Evolutionary conservation across 768 basidiomycete species (phyloP).

Genomic region (Amanita muscaria): DNA sequence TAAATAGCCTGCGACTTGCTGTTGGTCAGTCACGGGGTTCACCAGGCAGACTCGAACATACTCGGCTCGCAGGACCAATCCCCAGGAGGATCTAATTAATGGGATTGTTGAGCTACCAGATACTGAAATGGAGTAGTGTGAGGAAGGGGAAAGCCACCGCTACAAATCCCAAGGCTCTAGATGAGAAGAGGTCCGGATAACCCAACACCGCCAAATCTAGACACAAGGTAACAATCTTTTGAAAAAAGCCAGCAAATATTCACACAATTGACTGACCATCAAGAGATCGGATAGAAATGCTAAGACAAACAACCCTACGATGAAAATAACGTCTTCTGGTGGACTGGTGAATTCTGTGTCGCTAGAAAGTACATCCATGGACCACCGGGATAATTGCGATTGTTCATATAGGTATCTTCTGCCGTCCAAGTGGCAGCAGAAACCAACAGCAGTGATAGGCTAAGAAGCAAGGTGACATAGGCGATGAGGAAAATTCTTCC

Average conservation of each 20-base stretch:
- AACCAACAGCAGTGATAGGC: background rate
- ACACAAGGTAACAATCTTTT: too few relatives aligned
- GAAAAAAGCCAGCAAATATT: too few relatives aligned
- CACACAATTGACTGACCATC: too few relatives aligned
- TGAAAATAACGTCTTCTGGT: background rate
- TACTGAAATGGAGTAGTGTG: too few relatives aligned
- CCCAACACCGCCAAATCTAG: conserved; percentile 33
- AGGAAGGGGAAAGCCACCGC: background rate
- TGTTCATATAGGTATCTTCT: background rate
- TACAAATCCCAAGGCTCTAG: background rate
- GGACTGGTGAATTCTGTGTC: background rate
- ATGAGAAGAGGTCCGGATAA: conserved; percentile 15
- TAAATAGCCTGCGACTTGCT: conserved; percentile 32
- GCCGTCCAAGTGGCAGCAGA: background rate
- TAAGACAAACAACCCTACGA: too few relatives aligned
- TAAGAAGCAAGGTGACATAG: background rate
- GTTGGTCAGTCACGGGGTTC: background rate
- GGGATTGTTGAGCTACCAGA: background rate
- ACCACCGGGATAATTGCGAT: too few relatives aligned
- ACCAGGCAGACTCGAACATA: background rate
- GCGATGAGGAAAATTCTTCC: background rate
- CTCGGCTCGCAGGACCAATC: background rate
- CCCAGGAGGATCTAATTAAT: background rate
- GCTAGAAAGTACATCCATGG: background rate
- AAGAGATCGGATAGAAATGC: too few relatives aligned